Evolutionary conservation across 2,329 filamentous ascomycete species (phyloP), one percentile per base, ranked within the genome.

Genomic region (Penicillium sclerotigenum): DNA sequence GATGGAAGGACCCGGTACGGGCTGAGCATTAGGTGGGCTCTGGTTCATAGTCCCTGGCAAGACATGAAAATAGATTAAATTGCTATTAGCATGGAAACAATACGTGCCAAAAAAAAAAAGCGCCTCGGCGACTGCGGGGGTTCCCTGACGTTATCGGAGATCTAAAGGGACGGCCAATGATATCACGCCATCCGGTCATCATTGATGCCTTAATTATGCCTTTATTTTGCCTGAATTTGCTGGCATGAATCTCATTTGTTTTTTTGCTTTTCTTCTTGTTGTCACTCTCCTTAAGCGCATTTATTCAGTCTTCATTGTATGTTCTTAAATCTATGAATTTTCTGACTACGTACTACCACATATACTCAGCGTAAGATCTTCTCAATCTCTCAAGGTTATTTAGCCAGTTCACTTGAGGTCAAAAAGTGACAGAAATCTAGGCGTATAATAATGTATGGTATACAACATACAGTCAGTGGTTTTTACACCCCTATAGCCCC

Each of bases 31-130:
- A 2, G 47, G 45, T 6, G 56, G 37, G 54, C 57, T 58, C 37
- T 49, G n/a, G 54, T 58, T 54, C 63, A 65, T 65, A 53, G 31
- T 59, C 58, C 34, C 40, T 34, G 11, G 5, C 20, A 33, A 22
- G 34, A 45, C 47, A 20, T 41, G 16, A 6, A 46, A 38, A 26
- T 22, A 26, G 0, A 33, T 37, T 5, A 16, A 29, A 48, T 20
- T 14, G 9, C 28, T 50, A 6, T 18, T 36, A 28, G n/a, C 37
- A 54, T 50, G 33, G 31, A 28, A 45, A 16, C n/a, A n/a, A n/a
- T n/a, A n/a, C 22, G 33, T 42, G 50, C 40, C 33, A 45, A 47
- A 41, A 40, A 42, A 22, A 29, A 29, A 24, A 24, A n/a, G 31
- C 40, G 16, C 29, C 4, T 18, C 28, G 28, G n/a, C 13, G 51